These are phyloP conservation scores for Narthecium ossifragum DNA, from an alignment of 106 monocot species.

Conservation along the genomic window DNA sequence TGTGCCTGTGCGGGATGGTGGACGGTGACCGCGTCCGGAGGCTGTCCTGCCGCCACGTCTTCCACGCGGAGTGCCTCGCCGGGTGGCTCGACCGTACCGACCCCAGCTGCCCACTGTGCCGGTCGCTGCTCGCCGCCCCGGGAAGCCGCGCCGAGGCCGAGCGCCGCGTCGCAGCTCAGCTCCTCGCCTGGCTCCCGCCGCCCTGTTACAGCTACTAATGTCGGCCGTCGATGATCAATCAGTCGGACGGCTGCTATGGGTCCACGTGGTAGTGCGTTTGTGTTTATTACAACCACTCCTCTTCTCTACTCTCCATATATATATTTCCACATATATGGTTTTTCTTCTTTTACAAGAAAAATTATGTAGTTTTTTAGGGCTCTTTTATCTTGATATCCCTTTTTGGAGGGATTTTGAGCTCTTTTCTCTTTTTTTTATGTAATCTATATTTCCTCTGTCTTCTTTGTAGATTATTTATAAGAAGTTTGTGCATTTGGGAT, in stretches of 20 bases:
- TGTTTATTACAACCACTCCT: background rate
- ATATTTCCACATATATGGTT: too few species aligned
- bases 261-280: background rate
- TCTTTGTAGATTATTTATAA: background rate
- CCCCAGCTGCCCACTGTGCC: slow-evolving; percentile 42
- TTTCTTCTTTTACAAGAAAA: too few species aligned
- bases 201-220: background rate
- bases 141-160: slow-evolving; percentile 28
- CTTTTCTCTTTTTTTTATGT: background rate
- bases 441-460: background rate
- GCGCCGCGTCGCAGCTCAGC: too few species aligned
- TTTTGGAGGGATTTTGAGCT: background rate
- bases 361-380: background rate
- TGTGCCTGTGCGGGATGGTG: slow-evolving; percentile 26
- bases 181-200: slow-evolving; percentile 33
- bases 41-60: slow-evolving; percentile 39
- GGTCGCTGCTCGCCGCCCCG: slow-evolving; percentile 13
- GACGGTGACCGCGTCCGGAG: slow-evolving; percentile 25
- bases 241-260: background rate
- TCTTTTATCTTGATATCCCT: background rate
- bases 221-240: background rate
- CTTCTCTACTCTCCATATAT: too few species aligned
- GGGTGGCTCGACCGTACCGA: slow-evolving; percentile 32
- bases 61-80: slow-evolving; percentile 45
- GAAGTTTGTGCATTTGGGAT: too few species aligned